Conservation (phyloP, 257 asterid genomes). For the Jaltomata sinuosa region DNA sequence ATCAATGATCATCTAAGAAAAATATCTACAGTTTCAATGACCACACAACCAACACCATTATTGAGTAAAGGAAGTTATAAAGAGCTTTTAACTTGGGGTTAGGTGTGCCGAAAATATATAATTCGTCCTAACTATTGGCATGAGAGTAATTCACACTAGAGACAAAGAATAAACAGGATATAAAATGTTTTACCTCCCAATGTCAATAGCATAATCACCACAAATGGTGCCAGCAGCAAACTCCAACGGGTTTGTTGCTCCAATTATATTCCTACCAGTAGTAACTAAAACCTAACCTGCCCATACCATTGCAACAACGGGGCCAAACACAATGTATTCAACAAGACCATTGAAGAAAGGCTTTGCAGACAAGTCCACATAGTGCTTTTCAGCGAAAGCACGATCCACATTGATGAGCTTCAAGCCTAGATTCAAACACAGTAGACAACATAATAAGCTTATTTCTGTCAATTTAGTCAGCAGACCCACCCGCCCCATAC, state of each 20-base stretch:
- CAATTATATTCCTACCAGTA: conserved; percentile 88
- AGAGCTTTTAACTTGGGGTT: neutral
- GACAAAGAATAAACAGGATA: neutral
- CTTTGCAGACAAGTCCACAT: conserved; percentile 36
- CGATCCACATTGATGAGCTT: conserved; percentile 70
- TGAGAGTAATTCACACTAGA: too few species aligned
- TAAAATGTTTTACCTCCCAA: conserved; percentile 29
- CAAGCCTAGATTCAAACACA: conserved; percentile 34
- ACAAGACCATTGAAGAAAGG: conserved; percentile 80
- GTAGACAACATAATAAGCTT: neutral
- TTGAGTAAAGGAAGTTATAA: neutral
- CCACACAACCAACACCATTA: neutral
- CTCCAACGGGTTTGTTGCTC: conserved; percentile 91
- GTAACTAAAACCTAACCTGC: conserved; percentile 75
- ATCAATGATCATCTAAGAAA: neutral
- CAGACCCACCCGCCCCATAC: too few species aligned
- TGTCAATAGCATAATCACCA: conserved; percentile 79
- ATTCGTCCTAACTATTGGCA: too few species aligned
- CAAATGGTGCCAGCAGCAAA: conserved; percentile 96
- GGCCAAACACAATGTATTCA: conserved; percentile 83
- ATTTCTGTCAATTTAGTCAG: too few species aligned
- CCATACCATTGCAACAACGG: conserved; percentile 96
- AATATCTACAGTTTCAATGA: neutral
- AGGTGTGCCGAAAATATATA: neutral
- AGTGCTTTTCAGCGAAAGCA: conserved; percentile 81